Evolutionary conservation across 2,329 filamentous ascomycete genomes (phyloP).

Genomic region (Venturia pyrina): DNA sequence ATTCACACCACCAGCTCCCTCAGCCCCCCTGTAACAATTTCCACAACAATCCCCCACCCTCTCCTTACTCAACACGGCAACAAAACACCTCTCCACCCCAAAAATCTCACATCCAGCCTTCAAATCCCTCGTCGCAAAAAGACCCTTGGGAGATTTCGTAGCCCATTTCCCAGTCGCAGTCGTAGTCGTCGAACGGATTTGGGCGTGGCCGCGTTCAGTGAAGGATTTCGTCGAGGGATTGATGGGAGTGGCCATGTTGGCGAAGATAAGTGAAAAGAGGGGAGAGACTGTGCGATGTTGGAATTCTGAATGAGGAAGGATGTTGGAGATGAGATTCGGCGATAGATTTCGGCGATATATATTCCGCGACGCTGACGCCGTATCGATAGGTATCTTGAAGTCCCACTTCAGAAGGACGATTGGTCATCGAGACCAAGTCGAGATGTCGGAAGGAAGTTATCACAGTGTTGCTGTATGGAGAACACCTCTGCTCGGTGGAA

Average conservation of each 20-base stretch:
- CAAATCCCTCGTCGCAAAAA: slow-evolving; percentile 44
- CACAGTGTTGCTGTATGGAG: no score
- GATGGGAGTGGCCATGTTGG: background rate
- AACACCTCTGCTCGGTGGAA: no score
- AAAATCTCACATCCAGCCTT: slow-evolving; percentile 39
- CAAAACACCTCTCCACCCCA: slow-evolving; percentile 39
- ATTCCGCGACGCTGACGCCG: no score
- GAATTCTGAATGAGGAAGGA: no score
- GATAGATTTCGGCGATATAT: no score
- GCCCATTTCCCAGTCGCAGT: slow-evolving; percentile 13
- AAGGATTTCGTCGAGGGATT: background rate
- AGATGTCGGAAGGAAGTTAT: no score
- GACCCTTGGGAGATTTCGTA: slow-evolving; percentile 36
- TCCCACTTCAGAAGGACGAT: no score
- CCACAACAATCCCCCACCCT: slow-evolving; percentile 46
- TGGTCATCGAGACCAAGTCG: no score
- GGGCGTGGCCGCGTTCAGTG: background rate
- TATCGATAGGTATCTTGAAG: no score
- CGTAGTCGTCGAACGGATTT: background rate
- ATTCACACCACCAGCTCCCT: background rate
- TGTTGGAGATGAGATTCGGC: no score
- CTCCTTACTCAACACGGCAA: slow-evolving; percentile 43
- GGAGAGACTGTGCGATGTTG: background rate
- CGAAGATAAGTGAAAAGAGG: background rate
- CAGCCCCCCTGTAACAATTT: slow-evolving; percentile 38